phyloP scores from a whole-genome alignment of 1,139 yeast genomes.

The Scheffersomyces titani region DNA sequence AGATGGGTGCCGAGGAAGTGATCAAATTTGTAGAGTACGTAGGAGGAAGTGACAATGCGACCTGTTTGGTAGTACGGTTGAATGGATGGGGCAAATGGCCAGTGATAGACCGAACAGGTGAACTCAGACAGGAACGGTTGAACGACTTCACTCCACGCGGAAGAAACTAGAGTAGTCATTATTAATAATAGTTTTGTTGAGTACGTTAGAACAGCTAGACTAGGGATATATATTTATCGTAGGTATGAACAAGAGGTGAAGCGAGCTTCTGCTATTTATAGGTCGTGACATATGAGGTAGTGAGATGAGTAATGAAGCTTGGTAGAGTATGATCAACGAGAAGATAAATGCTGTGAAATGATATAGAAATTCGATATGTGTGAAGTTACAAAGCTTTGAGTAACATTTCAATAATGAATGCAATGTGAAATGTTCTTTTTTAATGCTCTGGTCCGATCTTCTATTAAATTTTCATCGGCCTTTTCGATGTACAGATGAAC shows the following conservation, averaged over 20 bases:
- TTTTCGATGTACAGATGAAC: neutral
- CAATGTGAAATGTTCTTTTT: neutral
- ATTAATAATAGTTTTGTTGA: neutral
- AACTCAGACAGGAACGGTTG: conserved; percentile 71
- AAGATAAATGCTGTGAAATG: neutral
- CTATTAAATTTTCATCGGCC: neutral
- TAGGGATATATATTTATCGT: neutral
- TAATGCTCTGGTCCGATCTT: neutral
- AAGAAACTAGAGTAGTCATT: conserved; percentile 10
- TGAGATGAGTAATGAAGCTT: conserved; percentile 18
- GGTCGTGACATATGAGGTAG: conserved; percentile 24
- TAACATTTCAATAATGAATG: neutral
- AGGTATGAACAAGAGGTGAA: neutral
- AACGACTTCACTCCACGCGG: conserved; percentile 47
- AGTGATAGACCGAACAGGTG: conserved; percentile 77
- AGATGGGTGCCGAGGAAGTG: conserved; percentile 81
- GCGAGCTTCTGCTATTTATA: neutral
- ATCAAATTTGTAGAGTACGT: conserved; percentile 80
- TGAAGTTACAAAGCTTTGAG: neutral
- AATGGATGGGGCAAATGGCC: conserved; percentile 97
- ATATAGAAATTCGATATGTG: neutral
- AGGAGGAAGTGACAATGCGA: conserved; percentile 94
- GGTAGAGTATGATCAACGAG: neutral
- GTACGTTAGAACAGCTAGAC: neutral
- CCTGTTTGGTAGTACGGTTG: conserved; percentile 77